Evolutionary conservation across 2,329 filamentous ascomycete species (phyloP).

Genomic region (Onygenales sp.): DNA sequence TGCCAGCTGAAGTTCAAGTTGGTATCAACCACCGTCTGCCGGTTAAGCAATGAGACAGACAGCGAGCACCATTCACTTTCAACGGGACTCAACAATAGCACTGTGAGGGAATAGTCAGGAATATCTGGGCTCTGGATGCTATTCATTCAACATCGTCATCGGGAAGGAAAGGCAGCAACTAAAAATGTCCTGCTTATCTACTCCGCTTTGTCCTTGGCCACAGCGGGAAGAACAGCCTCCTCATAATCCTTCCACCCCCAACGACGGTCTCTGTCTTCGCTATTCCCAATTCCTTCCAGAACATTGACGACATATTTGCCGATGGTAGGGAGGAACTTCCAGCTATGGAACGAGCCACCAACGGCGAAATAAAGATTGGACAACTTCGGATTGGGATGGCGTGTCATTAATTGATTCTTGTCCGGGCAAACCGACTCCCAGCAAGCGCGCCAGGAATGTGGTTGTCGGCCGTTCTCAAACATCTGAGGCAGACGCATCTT

Average conservation of each 20-base stretch:
- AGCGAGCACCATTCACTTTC: no score
- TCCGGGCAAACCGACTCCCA: slow-evolving; percentile 55
- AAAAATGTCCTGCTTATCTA: no score
- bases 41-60: no score
- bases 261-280: slow-evolving; percentile 30
- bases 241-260: slow-evolving; percentile 26
- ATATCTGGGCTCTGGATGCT: no score
- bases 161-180: no score
- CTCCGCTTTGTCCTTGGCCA: no score
- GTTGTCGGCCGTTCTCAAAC: slow-evolving; percentile 21
- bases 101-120: no score
- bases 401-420: slow-evolving; percentile 52
- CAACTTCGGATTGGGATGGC: slow-evolving; percentile 40
- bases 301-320: slow-evolving; percentile 44
- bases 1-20: no score
- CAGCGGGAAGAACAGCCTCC: background rate
- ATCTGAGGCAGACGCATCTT: slow-evolving; percentile 18
- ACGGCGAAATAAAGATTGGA: slow-evolving; percentile 50
- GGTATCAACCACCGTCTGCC: no score
- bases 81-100: no score
- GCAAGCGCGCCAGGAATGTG: slow-evolving; percentile 39
- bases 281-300: slow-evolving; percentile 18
- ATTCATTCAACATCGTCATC: no score
- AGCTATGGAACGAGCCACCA: slow-evolving; percentile 55
- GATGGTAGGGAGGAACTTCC: slow-evolving; percentile 56